These are phyloP conservation scores for Pythium chondricola DNA, from an alignment of 352 stramenopile genomes.

Conservation along the genomic window DNA sequence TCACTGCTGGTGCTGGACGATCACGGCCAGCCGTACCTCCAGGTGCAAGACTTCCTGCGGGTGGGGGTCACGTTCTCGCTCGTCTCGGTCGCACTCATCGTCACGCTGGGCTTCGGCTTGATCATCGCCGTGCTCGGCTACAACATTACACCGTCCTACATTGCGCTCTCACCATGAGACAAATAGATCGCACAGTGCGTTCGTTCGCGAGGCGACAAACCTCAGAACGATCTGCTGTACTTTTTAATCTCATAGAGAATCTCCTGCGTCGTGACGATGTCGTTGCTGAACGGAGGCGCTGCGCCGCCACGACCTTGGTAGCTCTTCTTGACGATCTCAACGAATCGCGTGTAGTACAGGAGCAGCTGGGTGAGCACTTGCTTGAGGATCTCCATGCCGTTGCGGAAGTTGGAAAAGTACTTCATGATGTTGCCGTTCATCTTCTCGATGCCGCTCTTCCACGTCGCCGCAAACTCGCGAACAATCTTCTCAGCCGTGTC, in stretches of 20 bases:
- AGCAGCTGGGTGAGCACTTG: slow-evolving; percentile 97
- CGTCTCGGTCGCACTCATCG: slow-evolving; percentile 78
- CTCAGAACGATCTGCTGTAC: slow-evolving; percentile 92
- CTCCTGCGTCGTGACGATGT: slow-evolving; percentile 93
- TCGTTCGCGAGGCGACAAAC: neutral
- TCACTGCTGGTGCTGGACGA: slow-evolving; percentile 88
- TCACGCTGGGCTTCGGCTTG: slow-evolving; percentile 79
- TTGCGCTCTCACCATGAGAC: slow-evolving; percentile 1
- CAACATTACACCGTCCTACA: slow-evolving; percentile 50
- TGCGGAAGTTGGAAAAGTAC: slow-evolving; percentile 98
- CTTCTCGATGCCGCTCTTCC: slow-evolving; percentile 94
- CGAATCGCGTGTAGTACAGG: slow-evolving; percentile 98
- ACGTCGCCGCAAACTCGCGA: slow-evolving; percentile 93
- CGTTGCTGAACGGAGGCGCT: slow-evolving; percentile 83
- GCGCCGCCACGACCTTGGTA: slow-evolving; percentile 44
- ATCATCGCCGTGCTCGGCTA: slow-evolving; percentile 80
- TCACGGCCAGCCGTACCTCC: slow-evolving; percentile 80
- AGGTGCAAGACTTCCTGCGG: slow-evolving; percentile 83
- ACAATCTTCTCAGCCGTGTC: slow-evolving; percentile 92
- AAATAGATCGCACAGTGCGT: neutral
- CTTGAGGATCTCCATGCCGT: slow-evolving; percentile 99
- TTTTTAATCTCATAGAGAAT: slow-evolving; percentile 99
- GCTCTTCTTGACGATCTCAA: slow-evolving; percentile 94
- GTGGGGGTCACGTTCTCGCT: slow-evolving; percentile 84
- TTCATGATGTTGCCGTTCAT: slow-evolving; percentile 98